phyloP scores from a whole-genome alignment of 2,329 filamentous ascomycete genomes.

The Gremmenia infestans region DNA sequence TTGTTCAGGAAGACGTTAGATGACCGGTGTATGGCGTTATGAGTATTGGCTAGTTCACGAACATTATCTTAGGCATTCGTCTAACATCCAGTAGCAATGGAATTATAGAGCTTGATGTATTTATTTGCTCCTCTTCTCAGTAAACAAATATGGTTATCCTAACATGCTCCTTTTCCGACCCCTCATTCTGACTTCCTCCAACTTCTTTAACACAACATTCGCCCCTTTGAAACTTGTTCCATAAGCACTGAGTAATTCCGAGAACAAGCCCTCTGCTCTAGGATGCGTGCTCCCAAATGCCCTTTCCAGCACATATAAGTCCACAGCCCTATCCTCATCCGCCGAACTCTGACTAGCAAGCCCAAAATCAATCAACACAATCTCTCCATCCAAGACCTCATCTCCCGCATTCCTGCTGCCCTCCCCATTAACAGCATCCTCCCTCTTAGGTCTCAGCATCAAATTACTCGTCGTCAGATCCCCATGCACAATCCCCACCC shows the following conservation, averaged over 20 bases:
- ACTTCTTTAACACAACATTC: constrained; percentile 65
- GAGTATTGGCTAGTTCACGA: background rate
- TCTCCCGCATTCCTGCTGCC: constrained; percentile 21
- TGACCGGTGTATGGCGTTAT: background rate
- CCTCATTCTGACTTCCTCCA: constrained; percentile 90
- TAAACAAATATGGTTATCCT: constrained; percentile 47
- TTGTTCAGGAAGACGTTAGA: background rate
- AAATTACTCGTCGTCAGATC: constrained; percentile 97
- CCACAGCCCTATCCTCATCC: constrained; percentile 92
- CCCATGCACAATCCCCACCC: constrained; percentile 83
- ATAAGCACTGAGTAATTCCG: constrained; percentile 71
- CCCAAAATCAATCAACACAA: constrained; percentile 93
- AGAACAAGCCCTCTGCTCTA: constrained; percentile 70
- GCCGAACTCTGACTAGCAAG: constrained; percentile 74
- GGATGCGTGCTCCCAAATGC: constrained; percentile 96
- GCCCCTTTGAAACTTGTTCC: constrained; percentile 69
- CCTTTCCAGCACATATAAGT: constrained; percentile 90
- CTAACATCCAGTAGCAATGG: background rate
- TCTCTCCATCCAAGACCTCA: constrained; percentile 56
- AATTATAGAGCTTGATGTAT: background rate
- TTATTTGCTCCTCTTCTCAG: background rate
- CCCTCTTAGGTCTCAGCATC: constrained; percentile 56
- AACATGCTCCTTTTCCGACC: constrained; percentile 97
- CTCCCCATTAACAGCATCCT: constrained; percentile 12
- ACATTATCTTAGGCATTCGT: background rate